Evolutionary conservation across 495 filamentous ascomycete genomes (phyloP).

Genomic region (Lasiosphaeria miniovina): DNA sequence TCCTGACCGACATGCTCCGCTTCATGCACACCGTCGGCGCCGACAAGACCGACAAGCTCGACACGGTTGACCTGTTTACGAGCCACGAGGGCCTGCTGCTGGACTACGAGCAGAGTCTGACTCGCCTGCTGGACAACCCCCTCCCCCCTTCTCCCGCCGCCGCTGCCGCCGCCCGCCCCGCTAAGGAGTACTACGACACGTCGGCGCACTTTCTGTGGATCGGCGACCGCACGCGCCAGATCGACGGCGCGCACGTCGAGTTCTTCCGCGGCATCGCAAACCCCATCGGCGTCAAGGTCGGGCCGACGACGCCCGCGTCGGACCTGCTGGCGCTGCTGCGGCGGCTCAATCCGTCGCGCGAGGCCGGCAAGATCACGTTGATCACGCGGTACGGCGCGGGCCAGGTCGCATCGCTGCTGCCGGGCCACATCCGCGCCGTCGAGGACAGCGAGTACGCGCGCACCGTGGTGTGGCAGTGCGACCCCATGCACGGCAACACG

Average conservation of each 20-base stretch:
- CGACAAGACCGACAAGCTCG: slow-evolving; percentile 75
- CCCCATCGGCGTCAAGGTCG: slow-evolving; percentile 93
- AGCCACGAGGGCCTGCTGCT: slow-evolving; percentile 93
- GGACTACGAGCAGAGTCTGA: slow-evolving; percentile 89
- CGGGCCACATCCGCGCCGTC: slow-evolving; percentile 82
- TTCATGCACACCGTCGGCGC: slow-evolving; percentile 97
- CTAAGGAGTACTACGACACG: slow-evolving; percentile 72
- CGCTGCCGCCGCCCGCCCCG: slow-evolving; percentile 8
- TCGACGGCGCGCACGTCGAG: slow-evolving; percentile 90
- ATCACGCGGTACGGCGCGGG: slow-evolving; percentile 89
- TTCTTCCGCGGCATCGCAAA: slow-evolving; percentile 96
- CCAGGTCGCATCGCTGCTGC: slow-evolving; percentile 68
- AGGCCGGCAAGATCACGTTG: slow-evolving; percentile 87
- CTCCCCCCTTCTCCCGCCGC: slow-evolving; percentile 21
- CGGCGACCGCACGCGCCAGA: slow-evolving; percentile 89
- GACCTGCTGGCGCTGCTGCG: slow-evolving; percentile 77
- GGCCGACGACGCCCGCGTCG: slow-evolving; percentile 69
- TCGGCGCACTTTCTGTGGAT: slow-evolving; percentile 99
- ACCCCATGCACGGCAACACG: slow-evolving; percentile 96
- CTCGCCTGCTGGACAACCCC: slow-evolving; percentile 69
- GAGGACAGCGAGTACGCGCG: slow-evolving; percentile 64
- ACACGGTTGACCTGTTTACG: slow-evolving; percentile 93
- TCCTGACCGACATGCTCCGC: slow-evolving; percentile 83
- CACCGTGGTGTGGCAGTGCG: slow-evolving; percentile 92
- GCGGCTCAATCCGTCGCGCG: slow-evolving; percentile 75